Evolutionary conservation across 23 red algal genomes (phyloP).

Genomic region (Gracilaria domingensis): DNA sequence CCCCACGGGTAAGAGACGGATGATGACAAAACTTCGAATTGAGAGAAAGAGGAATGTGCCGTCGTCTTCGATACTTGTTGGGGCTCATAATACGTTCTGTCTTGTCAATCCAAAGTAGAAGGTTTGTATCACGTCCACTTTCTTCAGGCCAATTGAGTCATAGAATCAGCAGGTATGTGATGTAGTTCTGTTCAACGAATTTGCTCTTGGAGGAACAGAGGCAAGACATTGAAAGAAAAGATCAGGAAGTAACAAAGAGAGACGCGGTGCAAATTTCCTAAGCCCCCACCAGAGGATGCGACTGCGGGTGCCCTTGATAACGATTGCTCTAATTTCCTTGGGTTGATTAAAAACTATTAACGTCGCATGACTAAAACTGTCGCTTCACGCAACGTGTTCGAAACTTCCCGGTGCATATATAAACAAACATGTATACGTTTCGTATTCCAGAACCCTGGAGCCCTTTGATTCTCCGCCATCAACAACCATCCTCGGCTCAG

Average conservation of each 20-base stretch:
- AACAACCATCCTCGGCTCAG: neutral
- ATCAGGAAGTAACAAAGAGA: neutral
- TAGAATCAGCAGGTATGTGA: neutral
- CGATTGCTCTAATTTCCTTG: neutral
- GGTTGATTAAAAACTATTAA: conserved; percentile 4
- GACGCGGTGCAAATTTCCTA: neutral
- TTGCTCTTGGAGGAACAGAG: neutral
- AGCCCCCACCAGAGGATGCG: neutral
- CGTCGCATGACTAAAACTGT: conserved; percentile 14
- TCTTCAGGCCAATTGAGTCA: neutral
- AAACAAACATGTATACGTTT: no score
- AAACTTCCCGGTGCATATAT: no score
- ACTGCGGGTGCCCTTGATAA: neutral
- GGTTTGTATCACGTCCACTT: neutral
- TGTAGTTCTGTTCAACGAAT: neutral
- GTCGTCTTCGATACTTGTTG: neutral
- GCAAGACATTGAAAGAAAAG: neutral
- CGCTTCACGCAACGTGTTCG: neutral
- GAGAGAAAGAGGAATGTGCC: neutral
- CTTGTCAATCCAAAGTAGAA: neutral
- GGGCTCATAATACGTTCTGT: neutral
- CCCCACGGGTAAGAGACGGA: neutral
- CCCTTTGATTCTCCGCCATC: neutral
- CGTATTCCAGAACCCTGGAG: no score
- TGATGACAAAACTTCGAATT: neutral